A percentile compares a stretch with the other conserved stretches of the same genome.
phyloP scores from a whole-genome alignment of 805 yeast species.

The Cyberlindnera japonica region DNA sequence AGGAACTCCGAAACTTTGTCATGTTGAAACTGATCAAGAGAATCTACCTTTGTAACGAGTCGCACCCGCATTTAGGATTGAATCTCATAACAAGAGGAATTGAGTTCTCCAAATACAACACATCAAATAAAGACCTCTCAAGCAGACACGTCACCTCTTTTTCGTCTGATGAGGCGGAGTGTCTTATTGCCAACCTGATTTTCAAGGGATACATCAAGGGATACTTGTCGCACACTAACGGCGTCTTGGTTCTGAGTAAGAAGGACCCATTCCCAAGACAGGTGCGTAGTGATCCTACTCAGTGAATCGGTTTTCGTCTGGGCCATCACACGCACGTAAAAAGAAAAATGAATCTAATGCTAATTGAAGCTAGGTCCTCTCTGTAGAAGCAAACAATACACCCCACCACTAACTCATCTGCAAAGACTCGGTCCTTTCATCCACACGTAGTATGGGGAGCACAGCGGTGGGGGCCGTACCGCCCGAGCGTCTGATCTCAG shows the following conservation, averaged over 20 bases:
- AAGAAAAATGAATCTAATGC: background rate
- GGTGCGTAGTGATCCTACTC: slow-evolving; percentile 15
- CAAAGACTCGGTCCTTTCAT: too few species aligned
- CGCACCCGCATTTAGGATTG: slow-evolving; percentile 33
- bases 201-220: slow-evolving; percentile 64
- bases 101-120: slow-evolving; percentile 30
- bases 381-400: too few species aligned
- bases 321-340: background rate
- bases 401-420: too few species aligned
- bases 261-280: slow-evolving; percentile 63
- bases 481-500: too few species aligned
- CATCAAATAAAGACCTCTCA: slow-evolving; percentile 9
- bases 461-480: too few species aligned
- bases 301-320: background rate
- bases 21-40: slow-evolving; percentile 47
- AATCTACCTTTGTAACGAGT: slow-evolving; percentile 25
- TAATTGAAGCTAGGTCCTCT: too few species aligned
- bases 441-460: too few species aligned
- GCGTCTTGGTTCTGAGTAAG: slow-evolving; percentile 73
- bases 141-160: slow-evolving; percentile 16
- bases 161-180: slow-evolving; percentile 55
- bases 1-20: slow-evolving; percentile 48
- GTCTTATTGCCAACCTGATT: slow-evolving; percentile 64
- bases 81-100: slow-evolving; percentile 42
- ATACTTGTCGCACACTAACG: slow-evolving; percentile 72